Evolutionary conservation across 192 early-diverging fungal genomes (phyloP), one percentile per base, ranked within the genome.

Genomic region (Cladochytrium replicatum): DNA sequence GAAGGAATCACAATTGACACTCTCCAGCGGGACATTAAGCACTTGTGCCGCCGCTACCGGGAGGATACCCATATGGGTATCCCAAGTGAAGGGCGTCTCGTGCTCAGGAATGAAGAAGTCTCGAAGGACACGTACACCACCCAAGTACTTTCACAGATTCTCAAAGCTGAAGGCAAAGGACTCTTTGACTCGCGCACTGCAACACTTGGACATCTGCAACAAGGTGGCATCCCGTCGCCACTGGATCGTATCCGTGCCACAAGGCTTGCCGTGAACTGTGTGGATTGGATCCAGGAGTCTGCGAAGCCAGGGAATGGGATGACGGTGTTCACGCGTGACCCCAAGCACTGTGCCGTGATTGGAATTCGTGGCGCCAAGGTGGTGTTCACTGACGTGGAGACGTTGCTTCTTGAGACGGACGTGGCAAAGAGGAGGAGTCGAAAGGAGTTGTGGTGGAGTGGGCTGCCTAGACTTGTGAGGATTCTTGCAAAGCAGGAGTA

Each of bases 231-330:
- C 7, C 91, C 95, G 19, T 83, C 83, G 22, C 93, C 95, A n/a
- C 58, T 94, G 32, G 95, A 98, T 70, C 87, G 95, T 24, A 83
- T 89, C 60, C 84, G 92, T n/a, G 95, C 91, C 11, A 90, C 83
- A 30, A 78, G 82, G 11, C 64, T 91, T 60, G 89, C 89, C 1
- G 81, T 89, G 15, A 76, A 81, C 41, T 75, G 84, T 41, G 60
- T 96, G 43, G 72, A 86, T 27, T 98, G 91, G 82, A 66, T 94
- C 53, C 80, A 94, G 60, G 11, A 46, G 34, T 3, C 30, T 2
- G 45, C 45, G n/a, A 17, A 37, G 13, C 13, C 34, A 29, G 43
- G 26, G 24, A 6, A 19, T 46, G 15, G 21, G 47, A 5, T 43
- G 29, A 32, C 59, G 13, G 79, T 82, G 13, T 86, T 80, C 62